Conservation (phyloP, 257 asterid species). For the Salvia hispanica region DNA sequence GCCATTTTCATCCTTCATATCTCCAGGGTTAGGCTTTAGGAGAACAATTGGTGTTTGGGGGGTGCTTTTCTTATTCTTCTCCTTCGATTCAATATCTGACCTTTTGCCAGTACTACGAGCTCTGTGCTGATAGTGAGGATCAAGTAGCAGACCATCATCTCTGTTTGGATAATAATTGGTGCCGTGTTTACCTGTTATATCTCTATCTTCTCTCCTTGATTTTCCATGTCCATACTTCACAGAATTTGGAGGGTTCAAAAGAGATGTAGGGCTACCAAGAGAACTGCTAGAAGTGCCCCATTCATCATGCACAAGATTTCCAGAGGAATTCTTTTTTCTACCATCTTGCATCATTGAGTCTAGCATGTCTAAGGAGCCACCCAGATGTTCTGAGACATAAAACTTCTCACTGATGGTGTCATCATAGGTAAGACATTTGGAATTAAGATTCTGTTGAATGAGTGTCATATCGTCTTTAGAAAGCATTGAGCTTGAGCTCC, state of each 20-base stretch:
- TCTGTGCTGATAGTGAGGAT: slow-evolving; percentile 32
- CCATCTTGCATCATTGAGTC: slow-evolving; percentile 40
- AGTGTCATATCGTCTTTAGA: slow-evolving; percentile 46
- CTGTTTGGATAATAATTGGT: slow-evolving; percentile 37
- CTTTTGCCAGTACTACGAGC: slow-evolving; percentile 34
- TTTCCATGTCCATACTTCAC: slow-evolving; percentile 38
- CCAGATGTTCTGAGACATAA: slow-evolving; percentile 36
- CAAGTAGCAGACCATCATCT: slow-evolving; percentile 55
- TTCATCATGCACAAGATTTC: slow-evolving; percentile 40
- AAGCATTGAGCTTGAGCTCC: slow-evolving; percentile 48
- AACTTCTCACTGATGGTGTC: slow-evolving; percentile 36
- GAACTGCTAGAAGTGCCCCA: slow-evolving; percentile 43
- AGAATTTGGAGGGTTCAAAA: slow-evolving; percentile 42
- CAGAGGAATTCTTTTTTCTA: slow-evolving; percentile 38
- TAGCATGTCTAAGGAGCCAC: slow-evolving; percentile 40
- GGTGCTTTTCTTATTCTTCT: slow-evolving; percentile 35
- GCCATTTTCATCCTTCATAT: slow-evolving; percentile 36
- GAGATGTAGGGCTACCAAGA: slow-evolving; percentile 32
- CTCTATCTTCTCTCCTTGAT: slow-evolving; percentile 40
- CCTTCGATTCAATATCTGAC: slow-evolving; percentile 36
- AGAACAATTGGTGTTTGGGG: slow-evolving; percentile 50
- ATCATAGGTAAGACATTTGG: slow-evolving; percentile 38
- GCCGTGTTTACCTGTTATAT: slow-evolving; percentile 31
- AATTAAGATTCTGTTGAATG: slow-evolving; percentile 50
- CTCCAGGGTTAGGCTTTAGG: slow-evolving; percentile 51